Evolutionary conservation across 768 basidiomycete species (phyloP), one percentile per base, ranked within the genome.

Genomic region (Mycena maculata): DNA sequence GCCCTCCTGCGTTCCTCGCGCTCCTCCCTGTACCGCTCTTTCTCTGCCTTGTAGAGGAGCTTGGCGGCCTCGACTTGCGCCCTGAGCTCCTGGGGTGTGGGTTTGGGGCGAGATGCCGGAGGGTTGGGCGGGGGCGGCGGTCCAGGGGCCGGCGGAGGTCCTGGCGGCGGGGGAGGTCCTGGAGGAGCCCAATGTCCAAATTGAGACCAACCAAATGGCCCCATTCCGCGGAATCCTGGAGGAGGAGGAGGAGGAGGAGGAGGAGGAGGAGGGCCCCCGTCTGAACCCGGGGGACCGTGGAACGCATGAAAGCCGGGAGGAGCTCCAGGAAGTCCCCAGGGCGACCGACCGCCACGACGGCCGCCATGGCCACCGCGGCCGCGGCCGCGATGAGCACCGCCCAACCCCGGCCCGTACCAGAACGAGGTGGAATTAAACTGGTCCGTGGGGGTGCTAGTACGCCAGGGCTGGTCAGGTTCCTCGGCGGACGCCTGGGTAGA

Each of bases 21-120:
- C 57, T 89, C 87, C 69, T 79, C 79, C 30, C 91, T 85, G 71
- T 92, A 92, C 25, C 81, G 81, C 71, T 92, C 91, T 73, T 94
- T 94, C 76, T 89, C 86, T 1, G 82, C 83, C 77, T 87, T 91
- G 76, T 94, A 94, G 25, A 79, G 77, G 28, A 81, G 81, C 71
- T 92, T 94, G 1, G 92, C 91, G 22, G 80, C 85, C 71, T 92
- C 88, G 4, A 93, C 85, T 31, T 86, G 81, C 30, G 81, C 81
- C 38, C 79, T 78, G 54, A 84, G 69, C 31, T 84, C 80, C 50
- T 82, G 78, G 3, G 80, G 72, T 12, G 80, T 73, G 9, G 74
- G 70, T 45, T 76, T 74, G 64, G 75, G 1, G 65, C 71, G 4
- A 0, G 70, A 72, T 3, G 76, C 73, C 1, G 61, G 63, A 22